Base-by-base conservation (phyloP, 1,284 basidiomycete species). In the Apiotrichum gracile region DNA sequence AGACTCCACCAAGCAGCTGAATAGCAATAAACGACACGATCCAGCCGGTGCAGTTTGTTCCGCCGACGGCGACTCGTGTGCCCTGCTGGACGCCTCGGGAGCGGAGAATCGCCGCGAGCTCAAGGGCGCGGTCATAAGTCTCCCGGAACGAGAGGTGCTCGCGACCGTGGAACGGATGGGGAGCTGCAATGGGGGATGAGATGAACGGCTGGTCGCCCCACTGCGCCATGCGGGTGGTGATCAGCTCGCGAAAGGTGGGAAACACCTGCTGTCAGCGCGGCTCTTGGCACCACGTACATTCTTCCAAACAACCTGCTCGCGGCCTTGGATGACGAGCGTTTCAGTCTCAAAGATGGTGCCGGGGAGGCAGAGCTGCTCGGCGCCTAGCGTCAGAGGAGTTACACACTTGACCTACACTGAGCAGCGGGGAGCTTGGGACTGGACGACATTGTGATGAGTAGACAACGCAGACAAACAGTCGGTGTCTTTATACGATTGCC, bases 1-100 rank as follows among this genome's bases (percentile, higher is more conserved):
- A 52, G 5, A 70, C 60, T 0, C 62, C 71, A 14, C 69, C 71
- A 37, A 73, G 62, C 27, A 73, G 59, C 34, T 70, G 69, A 0
- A 57, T 55, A 7, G 69, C 71, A 19, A 67, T 48, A 47, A 66
- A 73, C 1, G 64, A 41, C 0, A 70, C 54, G 10, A 72, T 58
- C 67, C 69, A 73, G 61, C 42, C 29, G 17, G 67, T 61, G 37
- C 58, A 62, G 58, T 73, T 73, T 5, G 52, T 50, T 12, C 71
- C 71, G 1, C 67, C 68, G 25, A 73, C 64, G 14, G 65, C 70
- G 5, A 73, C 58, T 25, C 58, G 54, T 34, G 61, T 61, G 1
- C 69, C 69, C 2, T 61, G 31, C 13, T 61, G 62, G 4, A 66
- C 49, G 5, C 70, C 70, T 19, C 52, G 60, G 2, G 46, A 52